Conservation (phyloP, 1,139 yeast species). For the Blastobotrys proliferans region DNA sequence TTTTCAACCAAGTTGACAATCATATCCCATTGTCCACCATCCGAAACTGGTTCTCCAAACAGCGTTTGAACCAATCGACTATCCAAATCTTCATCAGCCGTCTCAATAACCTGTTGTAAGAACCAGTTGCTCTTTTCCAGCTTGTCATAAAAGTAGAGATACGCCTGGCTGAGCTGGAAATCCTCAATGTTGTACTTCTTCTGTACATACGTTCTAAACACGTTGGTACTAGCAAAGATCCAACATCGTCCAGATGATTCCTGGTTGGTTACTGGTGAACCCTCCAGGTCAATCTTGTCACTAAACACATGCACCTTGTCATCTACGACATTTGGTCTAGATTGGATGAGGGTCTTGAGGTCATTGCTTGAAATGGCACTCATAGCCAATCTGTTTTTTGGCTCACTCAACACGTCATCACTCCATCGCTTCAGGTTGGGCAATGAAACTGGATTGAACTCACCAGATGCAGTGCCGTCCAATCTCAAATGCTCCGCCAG, state of each 20-base stretch:
- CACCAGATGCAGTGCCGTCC: slow-evolving; percentile 15
- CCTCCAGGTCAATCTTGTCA: slow-evolving; percentile 49
- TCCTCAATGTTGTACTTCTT: slow-evolving; percentile 48
- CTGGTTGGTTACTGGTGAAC: slow-evolving; percentile 59
- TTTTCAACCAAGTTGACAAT: slow-evolving; percentile 56
- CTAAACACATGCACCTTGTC: slow-evolving; percentile 51
- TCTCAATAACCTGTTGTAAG: slow-evolving; percentile 54
- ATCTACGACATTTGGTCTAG: slow-evolving; percentile 35
- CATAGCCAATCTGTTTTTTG: slow-evolving; percentile 57
- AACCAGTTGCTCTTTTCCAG: slow-evolving; percentile 58
- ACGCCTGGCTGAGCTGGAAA: slow-evolving; percentile 58
- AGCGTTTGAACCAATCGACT: slow-evolving; percentile 50
- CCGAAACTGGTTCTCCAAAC: slow-evolving; percentile 51
- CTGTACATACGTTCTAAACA: slow-evolving; percentile 53
- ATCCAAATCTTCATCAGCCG: slow-evolving; percentile 51
- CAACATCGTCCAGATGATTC: slow-evolving; percentile 61
- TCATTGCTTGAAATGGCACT: slow-evolving; percentile 53
- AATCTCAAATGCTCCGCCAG: slow-evolving; percentile 22
- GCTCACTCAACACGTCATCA: slow-evolving; percentile 43
- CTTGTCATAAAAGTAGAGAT: slow-evolving; percentile 53
- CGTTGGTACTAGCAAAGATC: slow-evolving; percentile 65
- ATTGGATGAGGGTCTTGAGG: slow-evolving; percentile 45
- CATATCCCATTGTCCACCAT: slow-evolving; percentile 77
- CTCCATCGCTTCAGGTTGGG: slow-evolving; percentile 49
- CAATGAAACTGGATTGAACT: slow-evolving; percentile 37